A percentile compares a stretch with the other conserved stretches of the same genome.
phyloP scores from a whole-genome alignment of 139 green algal genomes.

The Picocystis salinarum region DNA sequence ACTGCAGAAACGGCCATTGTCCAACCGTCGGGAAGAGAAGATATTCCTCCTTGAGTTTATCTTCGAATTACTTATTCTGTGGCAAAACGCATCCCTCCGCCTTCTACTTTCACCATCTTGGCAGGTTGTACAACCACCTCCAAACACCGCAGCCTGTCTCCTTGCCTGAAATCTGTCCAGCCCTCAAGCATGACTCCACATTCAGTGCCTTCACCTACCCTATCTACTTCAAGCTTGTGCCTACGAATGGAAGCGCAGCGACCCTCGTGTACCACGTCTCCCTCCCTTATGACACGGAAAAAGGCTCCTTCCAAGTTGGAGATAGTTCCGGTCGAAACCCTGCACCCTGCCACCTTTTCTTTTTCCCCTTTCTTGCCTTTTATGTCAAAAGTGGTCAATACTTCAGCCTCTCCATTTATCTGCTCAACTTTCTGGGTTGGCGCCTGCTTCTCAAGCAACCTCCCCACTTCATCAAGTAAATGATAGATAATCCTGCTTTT shows the following conservation, averaged over 20 bases:
- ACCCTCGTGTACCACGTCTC: slow-evolving; percentile 30
- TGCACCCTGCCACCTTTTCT: slow-evolving; percentile 24
- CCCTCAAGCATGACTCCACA: slow-evolving; percentile 54
- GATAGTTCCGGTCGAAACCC: slow-evolving; percentile 26
- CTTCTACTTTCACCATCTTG: no score
- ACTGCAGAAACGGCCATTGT: no score
- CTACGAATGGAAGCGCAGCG: slow-evolving; percentile 35
- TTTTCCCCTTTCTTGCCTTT: not conserved
- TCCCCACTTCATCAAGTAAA: slow-evolving; percentile 27
- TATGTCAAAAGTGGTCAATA: not conserved
- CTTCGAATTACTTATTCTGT: no score
- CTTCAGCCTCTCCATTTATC: not conserved
- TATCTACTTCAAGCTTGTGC: slow-evolving; percentile 46
- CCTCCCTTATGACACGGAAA: slow-evolving; percentile 34
- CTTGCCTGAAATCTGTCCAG: slow-evolving; percentile 30
- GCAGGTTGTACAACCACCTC: slow-evolving; percentile 8
- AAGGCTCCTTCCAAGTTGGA: slow-evolving; percentile 2
- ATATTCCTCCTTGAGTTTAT: no score
- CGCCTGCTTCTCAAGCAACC: not conserved
- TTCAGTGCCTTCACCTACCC: slow-evolving; percentile 48
- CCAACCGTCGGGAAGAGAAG: no score
- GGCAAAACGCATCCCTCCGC: no score
- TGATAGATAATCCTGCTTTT: slow-evolving; percentile 59
- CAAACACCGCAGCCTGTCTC: slow-evolving; percentile 48
- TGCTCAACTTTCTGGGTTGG: not conserved